Evolutionary conservation across 2,329 filamentous ascomycete genomes (phyloP), one percentile per base, ranked within the genome.

Genomic region (Fusarium hostae): DNA sequence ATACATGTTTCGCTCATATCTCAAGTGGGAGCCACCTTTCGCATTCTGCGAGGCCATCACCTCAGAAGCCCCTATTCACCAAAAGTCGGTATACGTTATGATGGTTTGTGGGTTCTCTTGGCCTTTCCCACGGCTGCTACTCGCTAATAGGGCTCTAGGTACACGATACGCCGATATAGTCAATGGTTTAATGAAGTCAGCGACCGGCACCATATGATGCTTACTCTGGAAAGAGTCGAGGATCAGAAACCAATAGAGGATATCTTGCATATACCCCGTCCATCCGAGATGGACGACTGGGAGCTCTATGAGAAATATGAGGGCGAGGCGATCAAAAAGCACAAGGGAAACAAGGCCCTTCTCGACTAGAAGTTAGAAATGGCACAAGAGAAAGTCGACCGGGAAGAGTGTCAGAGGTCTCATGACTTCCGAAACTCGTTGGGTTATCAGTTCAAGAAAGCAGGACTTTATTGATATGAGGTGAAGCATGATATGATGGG

Each of bases 241-340:
- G 80, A 78, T 15, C 86, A 88, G 70, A 79, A 62, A 3, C 70
- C 84, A 4, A 78, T 88, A 66, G 76, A 83, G 11, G 79, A 84
- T 9, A 70, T 89, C 12, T 68, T 77, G n/a, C 62, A 71, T n/a
- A 80, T 87, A 16, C 88, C 88, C 1, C 81, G 76, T 15, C 87
- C 87, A 4, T 87, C 86, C 4, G 85, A 89, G 74, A 70, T 87
- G 9, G 88, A 90, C 65, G 87, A 90, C 63, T 90, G 86, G 87
- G 64, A 79, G 4, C 72, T 87, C 12, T 89, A 85, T 75, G 81
- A 86, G 70, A 84, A 83, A 68, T 75, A 83, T 34, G 82, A 87
- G 75, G 82, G 79, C 15, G 82, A 83, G 55, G 80, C 81, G 75
- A 79, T 84, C 57, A 81, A 80, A 61, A 71, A 81, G 52, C 74